Percentiles rank a stretch among this genome's conserved stretches.
Conservation (phyloP, 192 early-diverging fungal genomes). For the Diversispora epigaea region DNA sequence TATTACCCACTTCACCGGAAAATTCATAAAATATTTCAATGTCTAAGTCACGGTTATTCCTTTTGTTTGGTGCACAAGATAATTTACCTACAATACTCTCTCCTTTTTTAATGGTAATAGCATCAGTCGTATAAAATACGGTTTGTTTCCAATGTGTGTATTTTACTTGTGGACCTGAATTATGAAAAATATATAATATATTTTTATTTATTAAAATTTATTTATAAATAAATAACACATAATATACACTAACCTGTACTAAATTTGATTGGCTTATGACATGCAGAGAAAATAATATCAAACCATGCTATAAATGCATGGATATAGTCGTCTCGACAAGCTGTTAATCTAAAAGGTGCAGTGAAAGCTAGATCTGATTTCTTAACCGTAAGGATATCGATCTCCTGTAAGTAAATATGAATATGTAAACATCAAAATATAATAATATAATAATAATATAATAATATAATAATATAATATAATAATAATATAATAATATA, state of each 20-base stretch:
- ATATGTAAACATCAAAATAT: not conserved
- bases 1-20: conserved; percentile 35
- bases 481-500: not conserved
- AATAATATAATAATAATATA: not conserved
- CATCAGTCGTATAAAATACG: conserved; percentile 71
- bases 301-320: conserved; percentile 90
- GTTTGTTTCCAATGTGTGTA: conserved; percentile 99
- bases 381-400: conserved; percentile 70
- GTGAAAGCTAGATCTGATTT: conserved; percentile 72
- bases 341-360: conserved; percentile 65
- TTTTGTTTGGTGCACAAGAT: conserved; percentile 63
- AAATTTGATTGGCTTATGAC: conserved; percentile 54
- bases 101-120: conserved; percentile 76
- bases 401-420: conserved; percentile 39
- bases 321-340: conserved; percentile 62
- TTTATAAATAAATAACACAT: not conserved
- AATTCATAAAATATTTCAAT: conserved; percentile 68
- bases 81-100: conserved; percentile 66
- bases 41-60: conserved; percentile 93
- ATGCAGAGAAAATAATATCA: conserved; percentile 82
- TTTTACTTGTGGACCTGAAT: conserved; percentile 68
- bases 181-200: conserved; percentile 10
- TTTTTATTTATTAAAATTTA: not conserved
- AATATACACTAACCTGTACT: conserved; percentile 33
- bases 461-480: no score